These are phyloP conservation scores for Chlorella vulgaris DNA, from an alignment of 139 green algal species.

Conservation along the genomic window DNA sequence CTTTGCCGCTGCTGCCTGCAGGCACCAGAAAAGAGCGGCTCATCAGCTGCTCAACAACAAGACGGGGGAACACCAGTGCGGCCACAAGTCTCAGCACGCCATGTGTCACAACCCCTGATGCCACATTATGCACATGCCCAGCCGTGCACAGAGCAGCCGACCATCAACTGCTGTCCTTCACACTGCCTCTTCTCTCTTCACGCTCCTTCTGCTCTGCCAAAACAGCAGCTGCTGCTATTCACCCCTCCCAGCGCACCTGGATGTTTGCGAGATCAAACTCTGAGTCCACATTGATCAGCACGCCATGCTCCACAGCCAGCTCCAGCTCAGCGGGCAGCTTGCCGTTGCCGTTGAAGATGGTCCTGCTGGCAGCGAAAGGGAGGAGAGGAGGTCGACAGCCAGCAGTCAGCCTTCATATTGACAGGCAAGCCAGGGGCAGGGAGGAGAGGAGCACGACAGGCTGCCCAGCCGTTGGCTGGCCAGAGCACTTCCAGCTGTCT, in stretches of 20 bases:
- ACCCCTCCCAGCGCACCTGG: conserved; percentile 31
- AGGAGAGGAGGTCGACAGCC: neutral
- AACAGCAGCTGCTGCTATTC: too few relatives aligned
- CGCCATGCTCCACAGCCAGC: conserved; percentile 82
- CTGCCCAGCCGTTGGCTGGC: too few relatives aligned
- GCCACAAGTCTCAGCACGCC: neutral
- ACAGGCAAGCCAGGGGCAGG: neutral
- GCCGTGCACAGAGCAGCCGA: too few relatives aligned
- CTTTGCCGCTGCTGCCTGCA: conserved; percentile 54
- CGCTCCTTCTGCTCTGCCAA: too few relatives aligned
- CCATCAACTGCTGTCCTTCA: too few relatives aligned
- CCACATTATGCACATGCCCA: too few relatives aligned
- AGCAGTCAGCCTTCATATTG: neutral
- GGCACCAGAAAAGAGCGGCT: too few relatives aligned
- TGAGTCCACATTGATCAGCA: conserved; percentile 95
- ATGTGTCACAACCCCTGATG: too few relatives aligned
- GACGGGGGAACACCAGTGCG: conserved; percentile 27
- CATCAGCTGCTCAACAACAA: too few relatives aligned
- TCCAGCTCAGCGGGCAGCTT: conserved; percentile 95
- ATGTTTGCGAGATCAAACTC: conserved; percentile 97
- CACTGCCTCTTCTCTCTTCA: too few relatives aligned
- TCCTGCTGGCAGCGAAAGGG: conserved; percentile 33
- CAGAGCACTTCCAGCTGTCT: too few relatives aligned
- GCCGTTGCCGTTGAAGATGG: conserved; percentile 93
- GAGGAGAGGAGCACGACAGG: too few relatives aligned